Evolutionary conservation across 345 rosid species (phyloP).

Genomic region (Dovyalis caffra): DNA sequence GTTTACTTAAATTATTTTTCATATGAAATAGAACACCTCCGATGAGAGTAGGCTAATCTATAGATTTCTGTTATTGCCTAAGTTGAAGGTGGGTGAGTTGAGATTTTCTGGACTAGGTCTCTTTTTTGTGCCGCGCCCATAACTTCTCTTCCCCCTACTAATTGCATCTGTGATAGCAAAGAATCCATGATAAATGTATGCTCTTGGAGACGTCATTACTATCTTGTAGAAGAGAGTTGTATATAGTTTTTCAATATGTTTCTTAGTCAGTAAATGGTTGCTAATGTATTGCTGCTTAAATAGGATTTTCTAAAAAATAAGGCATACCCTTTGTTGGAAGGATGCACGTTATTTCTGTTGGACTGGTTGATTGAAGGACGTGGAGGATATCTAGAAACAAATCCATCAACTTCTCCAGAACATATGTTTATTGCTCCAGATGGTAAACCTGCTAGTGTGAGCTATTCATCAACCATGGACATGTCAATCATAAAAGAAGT

Average conservation of each 20-base stretch:
- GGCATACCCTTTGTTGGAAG: slow-evolving; percentile 86
- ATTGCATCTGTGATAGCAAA: background rate
- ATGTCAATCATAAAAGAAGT: slow-evolving; percentile 77
- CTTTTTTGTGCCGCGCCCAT: background rate
- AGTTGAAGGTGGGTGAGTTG: background rate
- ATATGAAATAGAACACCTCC: background rate
- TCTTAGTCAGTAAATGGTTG: background rate
- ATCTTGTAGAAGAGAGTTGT: background rate
- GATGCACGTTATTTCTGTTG: slow-evolving; percentile 68
- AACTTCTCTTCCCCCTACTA: background rate
- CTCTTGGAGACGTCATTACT: background rate
- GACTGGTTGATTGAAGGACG: slow-evolving; percentile 89
- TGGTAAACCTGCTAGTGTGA: slow-evolving; percentile 77
- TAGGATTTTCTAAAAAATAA: slow-evolving; percentile 76
- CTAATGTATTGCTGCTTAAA: slow-evolving; percentile 2
- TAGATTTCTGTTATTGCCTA: background rate
- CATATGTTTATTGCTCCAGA: slow-evolving; percentile 76
- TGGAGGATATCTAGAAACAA: slow-evolving; percentile 75
- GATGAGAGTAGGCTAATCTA: background rate
- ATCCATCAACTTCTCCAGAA: slow-evolving; percentile 97
- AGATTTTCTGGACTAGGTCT: background rate
- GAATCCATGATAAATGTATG: background rate
- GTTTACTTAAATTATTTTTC: background rate
- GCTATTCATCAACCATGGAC: slow-evolving; percentile 98
- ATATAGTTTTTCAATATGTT: background rate